phyloP scores from a whole-genome alignment of 2,329 filamentous ascomycete genomes.

The Penicillium brevicompactum region DNA sequence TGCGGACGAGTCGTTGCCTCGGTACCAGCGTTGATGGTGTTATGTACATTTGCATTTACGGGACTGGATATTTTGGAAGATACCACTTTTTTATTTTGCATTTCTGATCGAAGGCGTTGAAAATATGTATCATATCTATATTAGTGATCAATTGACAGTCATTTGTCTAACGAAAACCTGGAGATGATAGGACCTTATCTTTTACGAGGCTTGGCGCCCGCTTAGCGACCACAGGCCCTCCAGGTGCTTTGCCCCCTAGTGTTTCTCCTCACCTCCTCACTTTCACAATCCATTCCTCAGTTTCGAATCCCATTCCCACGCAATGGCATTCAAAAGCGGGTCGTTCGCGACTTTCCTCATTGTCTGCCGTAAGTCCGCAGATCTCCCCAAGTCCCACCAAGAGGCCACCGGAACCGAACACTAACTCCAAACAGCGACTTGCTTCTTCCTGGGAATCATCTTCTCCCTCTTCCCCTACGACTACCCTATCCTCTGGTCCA shows the following conservation, averaged over 20 bases:
- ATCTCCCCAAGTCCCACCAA: constrained; percentile 5
- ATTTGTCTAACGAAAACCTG: neutral
- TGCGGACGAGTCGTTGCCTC: constrained; percentile 45
- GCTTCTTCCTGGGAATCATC: constrained; percentile 97
- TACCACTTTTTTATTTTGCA: constrained; percentile 32
- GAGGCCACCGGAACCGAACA: constrained; percentile 9
- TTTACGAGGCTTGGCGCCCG: constrained; percentile 21
- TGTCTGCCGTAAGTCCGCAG: constrained; percentile 74
- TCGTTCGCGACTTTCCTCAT: constrained; percentile 98
- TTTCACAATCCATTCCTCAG: constrained; percentile 7
- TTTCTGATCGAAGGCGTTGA: constrained; percentile 21
- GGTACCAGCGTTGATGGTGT: constrained; percentile 43
- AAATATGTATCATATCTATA: constrained; percentile 15
- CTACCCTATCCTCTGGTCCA: constrained; percentile 52
- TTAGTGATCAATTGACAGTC: constrained; percentile 1
- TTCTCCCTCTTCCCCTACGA: constrained; percentile 95
- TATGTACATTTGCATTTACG: constrained; percentile 34
- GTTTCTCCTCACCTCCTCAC: constrained; percentile 8
- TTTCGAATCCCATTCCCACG: constrained; percentile 1
- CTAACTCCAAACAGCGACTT: constrained; percentile 63
- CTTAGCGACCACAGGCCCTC: constrained; percentile 17
- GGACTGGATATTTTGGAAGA: constrained; percentile 33
- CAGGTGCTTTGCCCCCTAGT: constrained; percentile 8
- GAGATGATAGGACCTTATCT: constrained; percentile 11
- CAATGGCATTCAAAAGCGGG: constrained; percentile 45